phyloP scores from a whole-genome alignment of 2,329 filamentous ascomycete genomes.

The Penicillium sp. region DNA sequence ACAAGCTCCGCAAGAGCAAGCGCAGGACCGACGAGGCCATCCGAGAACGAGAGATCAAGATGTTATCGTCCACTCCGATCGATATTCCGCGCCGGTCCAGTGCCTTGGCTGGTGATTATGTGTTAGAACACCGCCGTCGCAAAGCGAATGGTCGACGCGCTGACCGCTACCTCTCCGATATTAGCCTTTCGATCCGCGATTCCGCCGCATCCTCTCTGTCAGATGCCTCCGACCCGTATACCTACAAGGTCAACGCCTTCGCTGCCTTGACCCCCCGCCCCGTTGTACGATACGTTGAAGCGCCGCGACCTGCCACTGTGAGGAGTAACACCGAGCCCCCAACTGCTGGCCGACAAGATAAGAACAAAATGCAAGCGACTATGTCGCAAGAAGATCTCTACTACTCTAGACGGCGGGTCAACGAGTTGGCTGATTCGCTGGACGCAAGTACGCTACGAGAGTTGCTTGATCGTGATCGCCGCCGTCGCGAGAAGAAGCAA shows the following conservation, averaged over 20 bases:
- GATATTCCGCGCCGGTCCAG: conserved; percentile 65
- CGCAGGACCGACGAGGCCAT: conserved; percentile 74
- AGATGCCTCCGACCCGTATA: conserved; percentile 71
- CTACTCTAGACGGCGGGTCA: conserved; percentile 64
- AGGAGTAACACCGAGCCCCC: conserved; percentile 50
- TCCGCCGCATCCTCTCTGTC: conserved; percentile 80
- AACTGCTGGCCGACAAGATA: conserved; percentile 48
- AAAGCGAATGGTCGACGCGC: conserved; percentile 60
- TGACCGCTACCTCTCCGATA: conserved; percentile 68
- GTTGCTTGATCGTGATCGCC: conserved; percentile 85
- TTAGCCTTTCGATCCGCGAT: conserved; percentile 73
- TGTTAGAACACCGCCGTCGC: conserved; percentile 60
- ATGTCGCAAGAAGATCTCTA: conserved; percentile 65
- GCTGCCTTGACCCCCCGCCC: conserved; percentile 85
- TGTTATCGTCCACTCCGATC: conserved; percentile 73
- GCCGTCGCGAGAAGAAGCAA: conserved; percentile 76
- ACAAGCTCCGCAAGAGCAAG: conserved; percentile 70
- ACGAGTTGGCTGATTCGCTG: conserved; percentile 78
- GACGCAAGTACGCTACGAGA: conserved; percentile 83
- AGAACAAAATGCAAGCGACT: conserved; percentile 57
- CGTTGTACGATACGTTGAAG: conserved; percentile 74
- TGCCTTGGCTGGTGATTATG: conserved; percentile 58
- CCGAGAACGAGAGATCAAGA: conserved; percentile 84
- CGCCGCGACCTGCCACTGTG: conserved; percentile 61
- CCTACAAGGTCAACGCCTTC: conserved; percentile 79